These are phyloP conservation scores for Beverwykella pulmonaria DNA, from an alignment of 495 filamentous ascomycete genomes.

Conservation along the genomic window DNA sequence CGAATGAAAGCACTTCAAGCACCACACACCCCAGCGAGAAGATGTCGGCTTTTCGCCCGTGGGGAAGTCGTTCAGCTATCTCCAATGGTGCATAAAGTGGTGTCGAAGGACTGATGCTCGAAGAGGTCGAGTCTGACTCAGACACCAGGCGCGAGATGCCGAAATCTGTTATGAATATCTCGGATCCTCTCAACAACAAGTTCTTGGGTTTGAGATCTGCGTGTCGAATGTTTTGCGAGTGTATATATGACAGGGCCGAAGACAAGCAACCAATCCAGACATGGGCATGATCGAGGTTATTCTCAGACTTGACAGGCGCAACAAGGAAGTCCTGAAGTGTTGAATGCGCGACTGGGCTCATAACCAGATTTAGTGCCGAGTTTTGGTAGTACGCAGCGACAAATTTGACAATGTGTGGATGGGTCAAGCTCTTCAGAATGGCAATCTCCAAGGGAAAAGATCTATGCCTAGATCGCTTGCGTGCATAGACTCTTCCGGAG, in stretches of 20 bases:
- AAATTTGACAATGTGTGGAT: conserved; percentile 30
- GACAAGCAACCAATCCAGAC: conserved; percentile 31
- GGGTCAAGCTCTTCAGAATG: conserved; percentile 20
- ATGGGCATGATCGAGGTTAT: background rate
- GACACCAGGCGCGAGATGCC: conserved; percentile 30
- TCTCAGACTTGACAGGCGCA: background rate
- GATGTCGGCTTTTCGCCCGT: conserved; percentile 31
- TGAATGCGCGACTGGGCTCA: conserved; percentile 27
- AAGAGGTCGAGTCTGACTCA: conserved; percentile 32
- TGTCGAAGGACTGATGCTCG: conserved; percentile 30
- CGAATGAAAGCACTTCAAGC: conserved; percentile 20
- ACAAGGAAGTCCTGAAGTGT: conserved; percentile 21
- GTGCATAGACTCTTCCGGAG: conserved; percentile 19
- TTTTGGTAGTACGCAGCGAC: conserved; percentile 24
- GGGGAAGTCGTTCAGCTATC: conserved; percentile 18
- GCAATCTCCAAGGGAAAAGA: conserved; percentile 15
- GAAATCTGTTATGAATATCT: conserved; percentile 30
- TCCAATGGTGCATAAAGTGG: conserved; percentile 30
- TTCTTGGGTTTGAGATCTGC: conserved; percentile 32
- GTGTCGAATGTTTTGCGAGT: conserved; percentile 25
- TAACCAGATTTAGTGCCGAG: conserved; percentile 18
- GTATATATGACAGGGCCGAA: conserved; percentile 31
- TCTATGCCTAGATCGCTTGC: conserved; percentile 16
- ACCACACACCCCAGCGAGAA: conserved; percentile 35
- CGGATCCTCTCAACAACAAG: conserved; percentile 17